Base-by-base conservation (phyloP, 148 eudicot genomes). In the Fagopyrum homotropicum region DNA sequence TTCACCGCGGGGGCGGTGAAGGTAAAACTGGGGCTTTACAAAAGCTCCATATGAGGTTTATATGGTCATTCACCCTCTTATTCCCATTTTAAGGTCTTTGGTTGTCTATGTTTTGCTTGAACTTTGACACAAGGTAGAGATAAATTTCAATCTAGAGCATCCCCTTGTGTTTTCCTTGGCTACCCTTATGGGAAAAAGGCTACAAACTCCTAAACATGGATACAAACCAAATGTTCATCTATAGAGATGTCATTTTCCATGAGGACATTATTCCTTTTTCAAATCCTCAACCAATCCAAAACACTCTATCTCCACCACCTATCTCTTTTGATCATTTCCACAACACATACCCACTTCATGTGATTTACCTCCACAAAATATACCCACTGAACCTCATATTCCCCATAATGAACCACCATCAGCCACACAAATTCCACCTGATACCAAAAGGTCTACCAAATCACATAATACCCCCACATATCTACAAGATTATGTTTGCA, bases 61-160 rank as follows among this genome's bases (percentile, higher is more conserved):
- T 26, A 4, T 17, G n/a, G 4, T 29, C 68, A 6, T 0, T 16
- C 0, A 0, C 22, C 22, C 5, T 16, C 7, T 2, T 44, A 5
- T 15, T n/a, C 9, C 11, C 54, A n/a, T n/a, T 52, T 11, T 2
- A 14, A 1, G 26, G 43, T 0, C 6, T 75, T 40, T 17, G 69
- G 77, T n/a, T 75, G 77, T 9, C 52, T 75, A 6, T 30, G 50
- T 0, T 75, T 43, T 45, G 77, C 45, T 6, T 68, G 45, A 6
- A 47, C 61, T 0, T 12, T 51, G 0, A 44, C 16, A 7, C 60
- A 75, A 4, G 63, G 57, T 2, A n/a, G 63, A 4, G 40, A 12
- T 0, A 73, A 73, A 8, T 44, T 73, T 29, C 30, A 57, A n/a
- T 15, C 69, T 8, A 17, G 77, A n/a, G 46, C 75, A 0, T 15